Evolutionary conservation across 2,329 filamentous ascomycete species (phyloP).

Genomic region (Monilinia polystroma): DNA sequence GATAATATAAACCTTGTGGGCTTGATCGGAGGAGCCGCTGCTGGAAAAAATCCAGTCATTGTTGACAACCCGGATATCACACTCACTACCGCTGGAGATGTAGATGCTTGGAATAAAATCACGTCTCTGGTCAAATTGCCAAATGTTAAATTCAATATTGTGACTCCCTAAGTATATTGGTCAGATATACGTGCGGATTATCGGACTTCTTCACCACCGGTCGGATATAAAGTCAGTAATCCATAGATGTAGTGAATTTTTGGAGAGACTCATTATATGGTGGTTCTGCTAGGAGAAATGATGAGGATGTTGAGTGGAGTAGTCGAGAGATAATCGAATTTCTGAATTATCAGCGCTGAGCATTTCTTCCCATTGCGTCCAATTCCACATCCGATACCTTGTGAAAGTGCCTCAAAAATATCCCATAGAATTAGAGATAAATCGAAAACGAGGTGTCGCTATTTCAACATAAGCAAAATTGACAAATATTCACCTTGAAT

Average conservation of each 20-base stretch:
- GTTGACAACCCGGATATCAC: background rate
- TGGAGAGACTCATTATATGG: background rate
- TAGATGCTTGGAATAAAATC: background rate
- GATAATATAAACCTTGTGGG: background rate
- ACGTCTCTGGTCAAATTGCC: background rate
- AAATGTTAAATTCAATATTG: constrained; percentile 1
- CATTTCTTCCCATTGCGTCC: too few species aligned
- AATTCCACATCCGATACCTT: too few species aligned
- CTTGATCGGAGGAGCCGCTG: background rate
- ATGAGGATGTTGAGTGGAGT: too few species aligned
- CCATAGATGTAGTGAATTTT: too few species aligned
- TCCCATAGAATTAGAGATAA: too few species aligned
- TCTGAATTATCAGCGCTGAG: too few species aligned
- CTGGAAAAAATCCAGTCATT: background rate
- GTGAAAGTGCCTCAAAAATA: too few species aligned
- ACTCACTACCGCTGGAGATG: background rate
- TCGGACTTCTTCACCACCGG: too few species aligned
- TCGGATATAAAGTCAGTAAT: background rate
- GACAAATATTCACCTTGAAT: too few species aligned
- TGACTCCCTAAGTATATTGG: background rate
- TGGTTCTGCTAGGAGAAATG: background rate
- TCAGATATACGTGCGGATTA: background rate
- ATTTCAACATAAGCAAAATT: too few species aligned
- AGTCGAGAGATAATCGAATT: too few species aligned
- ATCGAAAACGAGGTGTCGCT: too few species aligned